phyloP scores from a whole-genome alignment of 768 basidiomycete genomes.

The Tricholomella constricta region DNA sequence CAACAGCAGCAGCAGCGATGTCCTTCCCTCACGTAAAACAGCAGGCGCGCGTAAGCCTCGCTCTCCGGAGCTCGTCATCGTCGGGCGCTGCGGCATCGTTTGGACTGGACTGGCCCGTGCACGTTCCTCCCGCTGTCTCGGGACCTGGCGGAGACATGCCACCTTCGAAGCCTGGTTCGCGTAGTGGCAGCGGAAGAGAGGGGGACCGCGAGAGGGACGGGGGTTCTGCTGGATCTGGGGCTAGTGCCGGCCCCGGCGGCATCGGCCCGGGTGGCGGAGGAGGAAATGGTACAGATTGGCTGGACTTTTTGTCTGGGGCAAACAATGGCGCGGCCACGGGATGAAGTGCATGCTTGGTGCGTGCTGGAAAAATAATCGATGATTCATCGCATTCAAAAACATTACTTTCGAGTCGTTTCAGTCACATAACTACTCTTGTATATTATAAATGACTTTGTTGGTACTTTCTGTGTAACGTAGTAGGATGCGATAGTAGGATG shows the following conservation, averaged over 20 bases:
- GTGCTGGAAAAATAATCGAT: too few relatives aligned
- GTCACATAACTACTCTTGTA: too few relatives aligned
- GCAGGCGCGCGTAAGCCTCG: slow-evolving; percentile 19
- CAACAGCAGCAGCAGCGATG: not conserved
- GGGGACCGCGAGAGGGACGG: slow-evolving; percentile 1
- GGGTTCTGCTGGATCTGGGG: slow-evolving; percentile 2
- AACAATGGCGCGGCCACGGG: not conserved
- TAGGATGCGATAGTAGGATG: too few relatives aligned
- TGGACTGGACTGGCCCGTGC: slow-evolving; percentile 39
- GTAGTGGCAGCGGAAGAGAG: slow-evolving; percentile 1
- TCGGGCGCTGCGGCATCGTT: too few relatives aligned
- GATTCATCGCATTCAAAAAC: too few relatives aligned
- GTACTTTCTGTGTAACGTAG: too few relatives aligned
- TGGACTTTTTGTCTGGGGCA: slow-evolving; percentile 11
- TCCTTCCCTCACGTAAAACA: slow-evolving; percentile 16
- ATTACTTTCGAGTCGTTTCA: too few relatives aligned
- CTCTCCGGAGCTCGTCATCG: slow-evolving; percentile 7
- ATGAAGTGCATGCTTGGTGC: too few relatives aligned
- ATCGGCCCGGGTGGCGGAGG: not conserved
- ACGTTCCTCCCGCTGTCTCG: slow-evolving; percentile 8
- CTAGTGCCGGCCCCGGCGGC: not conserved
- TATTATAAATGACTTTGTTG: too few relatives aligned
- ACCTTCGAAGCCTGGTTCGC: slow-evolving; percentile 8
- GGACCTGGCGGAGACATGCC: not conserved
- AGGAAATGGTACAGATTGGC: slow-evolving; percentile 5